A percentile compares a stretch with the other conserved stretches of the same genome.
Evolutionary conservation across 192 early-diverging fungal genomes (phyloP).

Genomic region (Linnemannia hyalina): DNA sequence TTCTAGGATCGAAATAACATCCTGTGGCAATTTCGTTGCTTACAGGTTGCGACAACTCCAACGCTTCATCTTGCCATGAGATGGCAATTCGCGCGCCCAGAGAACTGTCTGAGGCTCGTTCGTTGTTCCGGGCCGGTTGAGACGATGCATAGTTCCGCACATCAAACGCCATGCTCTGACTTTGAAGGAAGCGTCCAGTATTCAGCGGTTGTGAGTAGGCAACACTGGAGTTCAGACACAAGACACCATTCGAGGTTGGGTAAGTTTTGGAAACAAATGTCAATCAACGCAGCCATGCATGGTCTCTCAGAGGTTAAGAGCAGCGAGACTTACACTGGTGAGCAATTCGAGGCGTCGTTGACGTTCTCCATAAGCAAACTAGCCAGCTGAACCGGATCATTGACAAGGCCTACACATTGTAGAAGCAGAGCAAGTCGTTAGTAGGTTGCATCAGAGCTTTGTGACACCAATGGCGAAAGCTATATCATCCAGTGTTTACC

Average conservation of each 20-base stretch:
- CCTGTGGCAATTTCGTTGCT: not conserved
- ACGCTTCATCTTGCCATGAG: conserved; percentile 48
- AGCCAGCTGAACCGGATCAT: conserved; percentile 68
- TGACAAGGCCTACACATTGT: conserved; percentile 57
- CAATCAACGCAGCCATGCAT: no score
- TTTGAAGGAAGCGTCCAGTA: conserved; percentile 38
- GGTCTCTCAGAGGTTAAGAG: not conserved
- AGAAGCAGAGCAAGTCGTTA: not conserved
- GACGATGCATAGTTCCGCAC: conserved; percentile 39
- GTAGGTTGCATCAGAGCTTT: not conserved
- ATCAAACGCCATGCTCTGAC: conserved; percentile 36
- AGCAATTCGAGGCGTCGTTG: conserved; percentile 28
- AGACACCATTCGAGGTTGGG: not conserved
- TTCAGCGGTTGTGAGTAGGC: conserved; percentile 51
- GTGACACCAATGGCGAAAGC: not conserved
- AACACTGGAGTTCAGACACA: conserved; percentile 18
- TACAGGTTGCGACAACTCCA: conserved; percentile 48
- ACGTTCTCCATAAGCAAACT: conserved; percentile 65
- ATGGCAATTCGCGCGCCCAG: conserved; percentile 48
- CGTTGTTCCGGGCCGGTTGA: conserved; percentile 49
- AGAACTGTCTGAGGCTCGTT: conserved; percentile 50
- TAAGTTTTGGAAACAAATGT: not conserved
- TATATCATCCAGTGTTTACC: conserved; percentile 26
- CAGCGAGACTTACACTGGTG: conserved; percentile 31
- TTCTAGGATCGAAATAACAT: not conserved